Evolutionary conservation across 805 yeast genomes (phyloP), one percentile per base, ranked within the genome.

Genomic region (Sugiyamaella americana): DNA sequence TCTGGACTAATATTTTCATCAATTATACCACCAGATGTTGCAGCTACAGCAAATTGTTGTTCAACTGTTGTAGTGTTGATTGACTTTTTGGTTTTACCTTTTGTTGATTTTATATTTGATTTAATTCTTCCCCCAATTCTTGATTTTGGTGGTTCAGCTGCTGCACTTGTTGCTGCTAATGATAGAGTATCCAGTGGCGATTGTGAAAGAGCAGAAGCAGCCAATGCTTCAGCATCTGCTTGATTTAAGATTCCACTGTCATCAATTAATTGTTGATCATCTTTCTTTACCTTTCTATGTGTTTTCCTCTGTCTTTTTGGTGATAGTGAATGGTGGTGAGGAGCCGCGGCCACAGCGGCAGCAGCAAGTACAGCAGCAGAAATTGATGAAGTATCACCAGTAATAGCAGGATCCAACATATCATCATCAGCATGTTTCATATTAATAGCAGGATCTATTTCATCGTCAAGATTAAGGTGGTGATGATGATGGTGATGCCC

Each of bases 151-250:
- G 32, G 8, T 26, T 17, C 20, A 36, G 42, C 19, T 3, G 19
- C 41, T 6, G 41, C 34, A 4, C 41, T 13, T 3, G 36, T 39
- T 16, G 42, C 47, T 3, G 44, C 47, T 20, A 39, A 16, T 21
- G 43, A 44, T 38, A 30, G 20, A 3, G 47, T 20, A 38, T 18
- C 43, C 11, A 39, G 38, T 10, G 47, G 38, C 6, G 43, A 20
- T 17, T 30, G 37, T 18, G 38, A 35, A 26, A 26, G 32, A 26
- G 32, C 32, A 26, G 32, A 26, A 13, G 32, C 32, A 26, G 32
- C 32, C 13, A 26, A 26, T 26, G 32, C 32, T 26, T 26, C 32
- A 26, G 32, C 32, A 26, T 26, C 32, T 8, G 32, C 32, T 13
- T 8, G 32, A 26, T 26, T 13, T 8, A 26, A 13, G 13, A 26